phyloP scores from a whole-genome alignment of 192 early-diverging fungal species.

The Coemansia sp. region DNA sequence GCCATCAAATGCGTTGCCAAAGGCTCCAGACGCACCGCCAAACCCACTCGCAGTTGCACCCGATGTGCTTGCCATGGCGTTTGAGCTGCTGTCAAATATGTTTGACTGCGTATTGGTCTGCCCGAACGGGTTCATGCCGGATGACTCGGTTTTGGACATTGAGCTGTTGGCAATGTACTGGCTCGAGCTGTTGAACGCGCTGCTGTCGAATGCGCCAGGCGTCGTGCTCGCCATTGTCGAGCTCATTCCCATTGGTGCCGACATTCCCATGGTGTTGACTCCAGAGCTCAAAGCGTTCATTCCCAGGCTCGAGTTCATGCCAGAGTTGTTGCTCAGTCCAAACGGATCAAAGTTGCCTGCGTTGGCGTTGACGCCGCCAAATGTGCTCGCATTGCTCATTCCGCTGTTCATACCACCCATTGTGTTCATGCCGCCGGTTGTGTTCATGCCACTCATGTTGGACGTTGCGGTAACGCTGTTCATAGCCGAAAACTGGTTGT shows the following conservation, averaged over 20 bases:
- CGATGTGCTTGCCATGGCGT: constrained; percentile 11
- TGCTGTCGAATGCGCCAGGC: constrained; percentile 16
- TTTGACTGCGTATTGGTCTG: constrained; percentile 27
- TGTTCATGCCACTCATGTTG: constrained; percentile 17
- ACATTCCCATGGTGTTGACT: constrained; percentile 9
- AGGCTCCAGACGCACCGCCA: constrained; percentile 40
- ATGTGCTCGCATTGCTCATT: neutral
- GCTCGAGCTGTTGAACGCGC: constrained; percentile 35
- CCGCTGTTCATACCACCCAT: neutral
- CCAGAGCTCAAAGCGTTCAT: constrained; percentile 3
- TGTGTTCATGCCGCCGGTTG: neutral
- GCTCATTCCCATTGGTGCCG: constrained; percentile 12
- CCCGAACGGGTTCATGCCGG: constrained; percentile 31
- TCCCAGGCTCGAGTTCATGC: constrained; percentile 5
- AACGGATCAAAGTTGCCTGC: constrained; percentile 47
- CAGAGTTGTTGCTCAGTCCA: constrained; percentile 18
- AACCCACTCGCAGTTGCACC: constrained; percentile 13
- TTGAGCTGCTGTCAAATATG: constrained; percentile 16
- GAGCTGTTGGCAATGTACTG: constrained; percentile 35
- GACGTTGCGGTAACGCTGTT: constrained; percentile 14
- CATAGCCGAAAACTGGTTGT: constrained; percentile 23
- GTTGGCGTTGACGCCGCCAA: constrained; percentile 14
- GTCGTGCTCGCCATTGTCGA: constrained; percentile 16
- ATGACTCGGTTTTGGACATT: constrained; percentile 20
- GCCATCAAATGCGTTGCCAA: constrained; percentile 57